A percentile compares a stretch with the other conserved stretches of the same genome.
phyloP scores from a whole-genome alignment of 129 eudicot species.

The Pulicaria dysenterica region DNA sequence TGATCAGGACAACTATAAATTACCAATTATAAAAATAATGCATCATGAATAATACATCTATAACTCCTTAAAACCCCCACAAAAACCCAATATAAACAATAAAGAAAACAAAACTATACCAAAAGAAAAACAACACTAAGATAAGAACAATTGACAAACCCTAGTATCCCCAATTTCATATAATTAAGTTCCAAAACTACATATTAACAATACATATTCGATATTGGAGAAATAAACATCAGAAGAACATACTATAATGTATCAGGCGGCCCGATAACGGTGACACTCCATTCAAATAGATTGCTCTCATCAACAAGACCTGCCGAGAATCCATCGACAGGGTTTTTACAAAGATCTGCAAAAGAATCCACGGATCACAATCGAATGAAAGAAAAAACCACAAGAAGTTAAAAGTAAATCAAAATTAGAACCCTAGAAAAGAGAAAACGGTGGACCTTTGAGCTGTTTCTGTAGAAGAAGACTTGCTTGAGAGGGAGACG shows the following conservation, averaged over 20 bases:
- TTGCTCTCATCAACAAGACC: conserved; percentile 62
- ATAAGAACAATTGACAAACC: not conserved
- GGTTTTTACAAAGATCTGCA: conserved; percentile 57
- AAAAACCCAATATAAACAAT: conserved; percentile 8
- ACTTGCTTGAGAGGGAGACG: conserved; percentile 54
- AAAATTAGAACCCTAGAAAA: conserved; percentile 15
- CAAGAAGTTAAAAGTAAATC: not conserved
- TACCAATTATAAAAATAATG: not conserved
- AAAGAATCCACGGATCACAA: conserved; percentile 9
- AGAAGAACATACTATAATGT: conserved; percentile 47
- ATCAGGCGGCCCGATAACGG: conserved; percentile 60
- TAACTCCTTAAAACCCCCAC: conserved; percentile 8
- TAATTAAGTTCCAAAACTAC: not conserved
- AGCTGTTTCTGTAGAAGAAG: conserved; percentile 73
- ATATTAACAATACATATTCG: not conserved
- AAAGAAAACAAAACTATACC: not conserved
- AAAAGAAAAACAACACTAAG: too few species aligned
- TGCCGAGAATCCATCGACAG: conserved; percentile 73
- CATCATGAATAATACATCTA: not conserved
- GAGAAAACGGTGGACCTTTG: conserved; percentile 36
- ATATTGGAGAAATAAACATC: not conserved
- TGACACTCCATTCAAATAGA: conserved; percentile 66
- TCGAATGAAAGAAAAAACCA: not conserved
- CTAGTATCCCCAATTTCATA: not conserved
- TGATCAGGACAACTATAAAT: not conserved